Conservation (phyloP, 345 rosid genomes). For the Limnanthes douglasii region DNA sequence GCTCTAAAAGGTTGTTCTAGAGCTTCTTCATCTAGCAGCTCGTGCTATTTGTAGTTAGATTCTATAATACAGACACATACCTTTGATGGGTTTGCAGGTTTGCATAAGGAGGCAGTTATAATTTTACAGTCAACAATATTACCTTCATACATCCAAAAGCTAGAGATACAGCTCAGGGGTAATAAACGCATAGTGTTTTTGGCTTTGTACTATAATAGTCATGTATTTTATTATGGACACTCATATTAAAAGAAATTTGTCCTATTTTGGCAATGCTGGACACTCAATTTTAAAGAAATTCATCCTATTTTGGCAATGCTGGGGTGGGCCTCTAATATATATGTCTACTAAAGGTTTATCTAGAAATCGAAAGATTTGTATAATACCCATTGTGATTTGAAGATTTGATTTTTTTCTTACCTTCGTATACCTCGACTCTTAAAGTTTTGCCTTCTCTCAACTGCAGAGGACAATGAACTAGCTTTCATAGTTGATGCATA, state of each 20-base stretch:
- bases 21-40: conserved; percentile 6
- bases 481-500: conserved; percentile 49
- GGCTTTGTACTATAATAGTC: neutral
- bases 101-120: conserved; percentile 35
- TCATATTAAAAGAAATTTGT: too few species aligned
- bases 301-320: too few species aligned
- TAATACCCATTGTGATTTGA: conserved; percentile 4
- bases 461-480: conserved; percentile 37
- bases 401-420: conserved; percentile 6
- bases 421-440: too few species aligned
- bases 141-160: conserved; percentile 30
- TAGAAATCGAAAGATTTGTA: neutral
- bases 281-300: neutral
- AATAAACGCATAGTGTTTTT: too few species aligned
- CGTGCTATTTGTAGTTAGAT: neutral
- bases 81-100: conserved; percentile 22
- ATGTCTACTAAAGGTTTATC: too few species aligned
- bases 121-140: conserved; percentile 40
- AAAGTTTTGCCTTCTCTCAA: conserved; percentile 6
- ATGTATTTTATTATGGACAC: neutral
- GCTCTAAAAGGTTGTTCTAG: conserved; percentile 37
- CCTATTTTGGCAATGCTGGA: conserved; percentile 3
- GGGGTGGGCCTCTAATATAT: too few species aligned
- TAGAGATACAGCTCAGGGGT: conserved; percentile 56
- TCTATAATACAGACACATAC: conserved; percentile 7